Evolutionary conservation across 441 rosid species (phyloP).

Genomic region (Pelargonium citronellum): DNA sequence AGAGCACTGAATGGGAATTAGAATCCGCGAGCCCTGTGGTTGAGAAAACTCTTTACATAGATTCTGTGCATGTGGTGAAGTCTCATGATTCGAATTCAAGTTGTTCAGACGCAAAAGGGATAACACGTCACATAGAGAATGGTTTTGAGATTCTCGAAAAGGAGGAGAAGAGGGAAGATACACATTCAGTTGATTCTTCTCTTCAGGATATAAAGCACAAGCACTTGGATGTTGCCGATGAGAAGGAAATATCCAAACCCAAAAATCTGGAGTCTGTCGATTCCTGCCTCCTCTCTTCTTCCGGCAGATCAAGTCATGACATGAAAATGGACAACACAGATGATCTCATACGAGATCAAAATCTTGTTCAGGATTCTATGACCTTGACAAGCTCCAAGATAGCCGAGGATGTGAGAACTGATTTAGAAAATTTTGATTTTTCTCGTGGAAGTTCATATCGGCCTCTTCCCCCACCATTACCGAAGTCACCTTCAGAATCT

Average conservation of each 20-base stretch:
- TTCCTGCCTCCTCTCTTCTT: conserved; percentile 20
- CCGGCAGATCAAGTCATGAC: conserved; percentile 23
- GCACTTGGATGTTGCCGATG: conserved; percentile 13
- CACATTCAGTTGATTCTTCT: conserved; percentile 24
- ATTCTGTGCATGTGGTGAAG: conserved; percentile 41
- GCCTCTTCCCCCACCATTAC: conserved; percentile 59
- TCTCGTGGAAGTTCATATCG: conserved; percentile 24
- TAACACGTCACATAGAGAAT: conserved; percentile 15
- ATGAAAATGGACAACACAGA: conserved; percentile 7
- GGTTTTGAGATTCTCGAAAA: conserved; percentile 15
- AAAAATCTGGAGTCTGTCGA: conserved; percentile 23
- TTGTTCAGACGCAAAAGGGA: conserved; percentile 27
- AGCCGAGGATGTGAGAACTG: conserved; percentile 21
- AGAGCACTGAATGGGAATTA: conserved; percentile 38
- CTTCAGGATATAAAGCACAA: conserved; percentile 25
- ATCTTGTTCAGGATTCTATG: conserved; percentile 19
- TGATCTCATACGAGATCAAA: conserved; percentile 18
- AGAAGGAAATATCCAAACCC: conserved; percentile 22
- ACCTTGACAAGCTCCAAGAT: conserved; percentile 21
- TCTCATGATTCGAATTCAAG: conserved; percentile 28
- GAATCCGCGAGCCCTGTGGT: conserved; percentile 31
- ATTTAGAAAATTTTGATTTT: conserved; percentile 24
- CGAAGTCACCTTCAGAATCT: conserved; percentile 86
- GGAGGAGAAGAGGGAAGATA: conserved; percentile 22
- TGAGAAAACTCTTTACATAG: conserved; percentile 79